Evolutionary conservation across 2,329 filamentous ascomycete species (phyloP), one percentile per base, ranked within the genome.

Genomic region (Lanzia echinophila): DNA sequence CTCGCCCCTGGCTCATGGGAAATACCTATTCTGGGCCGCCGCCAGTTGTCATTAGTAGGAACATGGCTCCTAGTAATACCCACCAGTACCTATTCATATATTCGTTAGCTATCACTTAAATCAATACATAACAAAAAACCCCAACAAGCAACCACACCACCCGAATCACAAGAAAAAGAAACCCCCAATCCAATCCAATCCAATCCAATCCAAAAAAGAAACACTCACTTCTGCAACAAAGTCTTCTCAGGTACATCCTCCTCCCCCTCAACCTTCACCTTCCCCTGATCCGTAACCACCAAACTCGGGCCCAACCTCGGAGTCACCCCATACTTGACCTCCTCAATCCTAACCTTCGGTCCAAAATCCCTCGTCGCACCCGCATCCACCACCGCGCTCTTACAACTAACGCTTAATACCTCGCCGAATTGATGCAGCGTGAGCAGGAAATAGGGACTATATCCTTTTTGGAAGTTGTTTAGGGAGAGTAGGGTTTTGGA

Each of bases 291-390:
- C n/a, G 8, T 42, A 24, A 28, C 69, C 46, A 85, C 78, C 36
- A 87, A 74, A 2, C 83, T 83, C 70, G 79, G 80, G 63, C 85
- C 86, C 63, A 87, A 70, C 60, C 76, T 75, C 2, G 82, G 81
- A 65, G 78, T 74, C 66, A 75, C 76, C 1, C 81, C 83, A 53
- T 67, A 70, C 44, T 63, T 68, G 41, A 75, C 71, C 22, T 72
- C 69, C 43, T 77, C 63, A 46, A 86, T 70, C 50, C 75, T 67
- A 7, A 78, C 79, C 71, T 81, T 75, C 43, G 83, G 81, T 0
- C 81, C 81, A 70, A 85, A 85, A 65, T 85, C 81, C 59, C 82
- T 74, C 62, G 82, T 86, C 61, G 79, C 74, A 2, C 82, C 82
- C 11, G 82, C 82, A 65, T 86, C 82, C 54, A 86, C 79, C 60